Evolutionary conservation across 352 stramenopile genomes (phyloP).

Genomic region (Stephanocyclus meneghinianus): DNA sequence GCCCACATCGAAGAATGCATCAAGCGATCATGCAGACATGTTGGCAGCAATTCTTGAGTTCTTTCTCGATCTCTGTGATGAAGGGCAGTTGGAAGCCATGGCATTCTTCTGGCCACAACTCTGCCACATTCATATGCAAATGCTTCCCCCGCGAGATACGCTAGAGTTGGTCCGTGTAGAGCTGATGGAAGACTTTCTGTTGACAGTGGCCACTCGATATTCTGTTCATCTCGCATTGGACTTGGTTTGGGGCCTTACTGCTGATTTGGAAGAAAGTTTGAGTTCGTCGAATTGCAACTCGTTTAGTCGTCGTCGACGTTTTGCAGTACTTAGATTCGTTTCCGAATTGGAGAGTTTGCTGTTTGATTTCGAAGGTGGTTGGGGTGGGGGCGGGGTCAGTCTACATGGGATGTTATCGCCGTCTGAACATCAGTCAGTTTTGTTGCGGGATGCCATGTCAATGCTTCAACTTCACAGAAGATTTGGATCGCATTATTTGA

Average conservation of each 20-base stretch:
- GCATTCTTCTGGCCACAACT: constrained; percentile 82
- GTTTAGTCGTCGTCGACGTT: constrained; percentile 52
- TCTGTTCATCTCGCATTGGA: constrained; percentile 79
- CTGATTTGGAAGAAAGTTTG: constrained; percentile 79
- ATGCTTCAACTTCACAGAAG: constrained; percentile 65
- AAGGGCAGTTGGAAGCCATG: constrained; percentile 69
- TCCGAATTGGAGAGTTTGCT: constrained; percentile 79
- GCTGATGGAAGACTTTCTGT: constrained; percentile 81
- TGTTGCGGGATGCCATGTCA: constrained; percentile 62
- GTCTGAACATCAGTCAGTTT: constrained; percentile 65
- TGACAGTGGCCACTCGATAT: constrained; percentile 69
- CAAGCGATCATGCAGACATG: constrained; percentile 52
- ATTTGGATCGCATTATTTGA: constrained; percentile 58
- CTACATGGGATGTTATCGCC: constrained; percentile 67
- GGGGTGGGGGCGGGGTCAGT: constrained; percentile 75
- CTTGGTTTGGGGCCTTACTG: constrained; percentile 74
- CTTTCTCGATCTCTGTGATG: constrained; percentile 78
- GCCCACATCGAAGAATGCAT: constrained; percentile 39
- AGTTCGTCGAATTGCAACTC: constrained; percentile 33
- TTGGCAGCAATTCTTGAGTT: constrained; percentile 80
- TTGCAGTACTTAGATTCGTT: constrained; percentile 76
- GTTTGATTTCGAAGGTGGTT: constrained; percentile 80
- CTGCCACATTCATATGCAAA: constrained; percentile 79
- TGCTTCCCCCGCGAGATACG: constrained; percentile 69
- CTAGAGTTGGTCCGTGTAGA: constrained; percentile 69